phyloP scores from a whole-genome alignment of 176 grass and related monocot genomes.

The Triticum aestivum region DNA sequence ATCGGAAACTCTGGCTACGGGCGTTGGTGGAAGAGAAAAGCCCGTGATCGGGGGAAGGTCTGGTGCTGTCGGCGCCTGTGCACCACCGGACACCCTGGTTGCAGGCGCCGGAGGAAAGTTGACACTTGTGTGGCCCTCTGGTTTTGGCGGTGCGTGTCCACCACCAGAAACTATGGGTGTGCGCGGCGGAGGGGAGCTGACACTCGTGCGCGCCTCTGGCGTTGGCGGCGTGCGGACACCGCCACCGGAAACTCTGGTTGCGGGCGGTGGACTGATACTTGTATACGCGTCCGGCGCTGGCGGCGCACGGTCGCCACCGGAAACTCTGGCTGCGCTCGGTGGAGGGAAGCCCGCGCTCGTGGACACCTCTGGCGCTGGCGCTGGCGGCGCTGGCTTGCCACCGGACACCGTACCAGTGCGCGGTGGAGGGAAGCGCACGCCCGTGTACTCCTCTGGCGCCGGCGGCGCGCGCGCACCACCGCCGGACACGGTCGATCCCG shows the following conservation, averaged over 20 bases:
- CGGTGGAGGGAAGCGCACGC: neutral
- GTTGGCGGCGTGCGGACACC: neutral
- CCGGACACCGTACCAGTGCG: too few species aligned
- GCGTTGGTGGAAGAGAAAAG: neutral
- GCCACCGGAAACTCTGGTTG: neutral
- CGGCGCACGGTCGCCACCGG: neutral
- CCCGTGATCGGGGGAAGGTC: too few species aligned
- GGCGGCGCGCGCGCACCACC: neutral
- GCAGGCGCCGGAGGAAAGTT: neutral
- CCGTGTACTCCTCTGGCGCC: neutral
- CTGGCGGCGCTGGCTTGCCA: too few species aligned
- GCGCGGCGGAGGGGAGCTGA: neutral
- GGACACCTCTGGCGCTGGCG: too few species aligned
- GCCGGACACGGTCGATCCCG: neutral
- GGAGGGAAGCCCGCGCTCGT: neutral
- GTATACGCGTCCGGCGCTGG: neutral
- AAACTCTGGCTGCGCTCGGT: neutral
- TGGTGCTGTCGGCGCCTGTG: neutral
- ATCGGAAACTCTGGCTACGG: neutral
- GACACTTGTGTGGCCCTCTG: neutral
- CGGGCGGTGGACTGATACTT: neutral
- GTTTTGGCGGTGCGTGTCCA: too few species aligned
- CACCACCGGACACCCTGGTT: neutral
- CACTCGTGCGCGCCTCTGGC: neutral
- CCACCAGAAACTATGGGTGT: neutral